Evolutionary conservation across 2,329 filamentous ascomycete genomes (phyloP), one percentile per base, ranked within the genome.

Genomic region (Fusarium sacchari): DNA sequence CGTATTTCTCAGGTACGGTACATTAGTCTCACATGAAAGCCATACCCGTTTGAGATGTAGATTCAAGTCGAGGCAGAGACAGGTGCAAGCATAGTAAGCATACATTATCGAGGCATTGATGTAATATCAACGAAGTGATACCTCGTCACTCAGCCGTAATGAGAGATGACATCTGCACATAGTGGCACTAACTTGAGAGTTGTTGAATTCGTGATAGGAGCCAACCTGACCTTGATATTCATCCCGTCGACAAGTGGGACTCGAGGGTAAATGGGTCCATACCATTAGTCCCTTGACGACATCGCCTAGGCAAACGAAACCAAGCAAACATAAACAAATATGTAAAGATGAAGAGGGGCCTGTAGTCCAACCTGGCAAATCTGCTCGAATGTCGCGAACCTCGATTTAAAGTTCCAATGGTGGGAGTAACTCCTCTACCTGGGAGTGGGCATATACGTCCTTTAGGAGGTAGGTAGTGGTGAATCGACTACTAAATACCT

Each of bases 1-100:
- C 67, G 43, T 61, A 71, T 53, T 72, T 44, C 49, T 65, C 67
- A 69, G 59, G 67, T 60, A 69, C 59, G 37, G 60, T 59, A 70
- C 66, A 64, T 70, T 70, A 70, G 67, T 43, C 40, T 65, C 39
- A 50, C 30, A 68, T 49, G 64, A 39, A 49, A 49, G 60, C 59
- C 61, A 71, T 67, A 32, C 64, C 58, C 58, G 58, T 64, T 55
- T 73, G 65, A 60, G 42, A 50, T 52, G 50, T 66, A 64, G 60
- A 59, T 64, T 67, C 36, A 44, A 39, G 40, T 60, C 20, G 52
- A n/a, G 36, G 40, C 37, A 32, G 24, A 57, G 28, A 30, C 32
- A 28, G 47, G 36, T 4, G 40, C 24, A 39, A 55, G 40, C 49
- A 58, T 36, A 28, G 50, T 39, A 56, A 56, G 37, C 32, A 39